These are phyloP conservation scores for Hericium rajendrae DNA, from an alignment of 768 basidiomycete species.

Conservation along the genomic window DNA sequence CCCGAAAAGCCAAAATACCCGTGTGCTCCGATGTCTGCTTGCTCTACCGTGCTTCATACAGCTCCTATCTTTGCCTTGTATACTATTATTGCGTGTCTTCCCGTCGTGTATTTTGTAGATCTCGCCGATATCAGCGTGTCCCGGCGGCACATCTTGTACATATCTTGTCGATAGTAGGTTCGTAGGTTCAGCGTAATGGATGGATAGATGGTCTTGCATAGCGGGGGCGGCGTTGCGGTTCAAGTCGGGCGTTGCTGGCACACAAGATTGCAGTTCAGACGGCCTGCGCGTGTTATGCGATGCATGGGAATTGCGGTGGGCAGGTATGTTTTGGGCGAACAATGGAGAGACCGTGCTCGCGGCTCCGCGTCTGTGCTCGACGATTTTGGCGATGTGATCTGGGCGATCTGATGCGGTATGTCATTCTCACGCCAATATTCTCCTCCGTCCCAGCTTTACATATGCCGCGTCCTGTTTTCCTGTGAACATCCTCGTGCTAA, in stretches of 20 bases:
- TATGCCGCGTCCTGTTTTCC: background rate
- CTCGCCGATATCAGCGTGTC: background rate
- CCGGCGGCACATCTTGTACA: background rate
- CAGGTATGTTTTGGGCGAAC: background rate
- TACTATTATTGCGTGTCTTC: background rate
- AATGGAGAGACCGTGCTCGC: background rate
- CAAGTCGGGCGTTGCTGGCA: no score
- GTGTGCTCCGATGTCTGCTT: no score
- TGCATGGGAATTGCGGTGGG: background rate
- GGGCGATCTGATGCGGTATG: background rate
- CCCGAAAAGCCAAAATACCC: background rate
- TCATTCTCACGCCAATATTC: background rate
- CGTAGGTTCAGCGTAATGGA: background rate
- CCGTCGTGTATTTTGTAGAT: background rate
- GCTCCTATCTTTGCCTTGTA: background rate
- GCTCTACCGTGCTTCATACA: background rate
- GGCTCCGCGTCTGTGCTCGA: background rate
- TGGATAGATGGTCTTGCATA: no score
- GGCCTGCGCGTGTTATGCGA: no score
- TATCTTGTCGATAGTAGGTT: background rate
- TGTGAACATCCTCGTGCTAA: no score
- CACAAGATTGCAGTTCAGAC: no score
- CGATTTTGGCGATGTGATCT: background rate
- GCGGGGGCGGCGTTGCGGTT: no score
- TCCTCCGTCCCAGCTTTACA: background rate